These are phyloP conservation scores for Cucumis melo DNA, from an alignment of 306 rosid species.

Conservation along the genomic window DNA sequence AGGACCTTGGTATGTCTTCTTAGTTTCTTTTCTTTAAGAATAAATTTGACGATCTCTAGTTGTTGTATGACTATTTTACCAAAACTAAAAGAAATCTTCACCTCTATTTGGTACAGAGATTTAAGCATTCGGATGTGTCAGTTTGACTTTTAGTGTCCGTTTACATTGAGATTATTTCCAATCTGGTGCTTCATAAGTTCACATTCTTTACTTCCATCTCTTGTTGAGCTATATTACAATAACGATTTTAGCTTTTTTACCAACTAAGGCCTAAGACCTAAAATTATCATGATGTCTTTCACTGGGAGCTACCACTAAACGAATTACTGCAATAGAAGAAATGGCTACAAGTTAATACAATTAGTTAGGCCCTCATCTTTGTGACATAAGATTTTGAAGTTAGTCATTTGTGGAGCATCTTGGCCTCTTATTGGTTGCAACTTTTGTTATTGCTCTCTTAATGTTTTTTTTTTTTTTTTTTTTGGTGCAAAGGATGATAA, in stretches of 20 bases:
- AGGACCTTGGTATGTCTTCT: constrained; percentile 74
- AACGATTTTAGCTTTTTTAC: not conserved
- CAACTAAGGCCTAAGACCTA: no score
- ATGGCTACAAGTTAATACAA: no score
- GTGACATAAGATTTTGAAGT: no score
- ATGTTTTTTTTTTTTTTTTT: no score
- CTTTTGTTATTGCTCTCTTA: no score
- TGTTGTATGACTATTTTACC: not conserved
- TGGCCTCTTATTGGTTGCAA: no score
- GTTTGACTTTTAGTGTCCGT: not conserved
- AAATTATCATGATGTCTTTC: no score
- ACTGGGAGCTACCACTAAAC: no score
- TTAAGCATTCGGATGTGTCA: not conserved
- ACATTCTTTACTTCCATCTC: not conserved
- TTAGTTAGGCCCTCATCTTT: no score
- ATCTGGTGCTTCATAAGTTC: not conserved
- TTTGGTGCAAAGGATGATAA: no score
- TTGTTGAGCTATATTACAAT: not conserved
- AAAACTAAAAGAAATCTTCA: not conserved
- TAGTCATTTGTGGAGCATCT: no score
- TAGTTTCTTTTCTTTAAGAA: not conserved
- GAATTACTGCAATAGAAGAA: no score
- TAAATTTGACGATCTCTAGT: not conserved
- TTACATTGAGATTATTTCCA: not conserved
- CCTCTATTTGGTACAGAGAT: not conserved